phyloP scores from a whole-genome alignment of 2,329 filamentous ascomycete species.

The Geosmithia flava region DNA sequence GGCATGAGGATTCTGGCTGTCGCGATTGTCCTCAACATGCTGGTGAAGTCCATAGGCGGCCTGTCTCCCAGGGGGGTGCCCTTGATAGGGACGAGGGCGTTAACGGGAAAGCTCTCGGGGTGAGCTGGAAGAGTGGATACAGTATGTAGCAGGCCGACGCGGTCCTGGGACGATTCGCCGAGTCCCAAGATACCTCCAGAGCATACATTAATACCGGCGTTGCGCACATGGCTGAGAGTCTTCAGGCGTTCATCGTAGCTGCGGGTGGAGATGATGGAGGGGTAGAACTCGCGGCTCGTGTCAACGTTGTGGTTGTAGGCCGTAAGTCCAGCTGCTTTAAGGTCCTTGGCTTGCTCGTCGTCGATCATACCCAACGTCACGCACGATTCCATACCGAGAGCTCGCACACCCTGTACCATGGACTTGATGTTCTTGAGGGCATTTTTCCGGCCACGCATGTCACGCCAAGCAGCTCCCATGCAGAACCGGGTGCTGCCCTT shows the following conservation, averaged over 20 bases:
- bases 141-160: constrained; percentile 73
- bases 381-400: constrained; percentile 79
- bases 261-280: constrained; percentile 72
- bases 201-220: constrained; percentile 83
- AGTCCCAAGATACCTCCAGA: constrained; percentile 80
- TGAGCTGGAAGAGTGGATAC: constrained; percentile 70
- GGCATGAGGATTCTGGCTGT: constrained; percentile 77
- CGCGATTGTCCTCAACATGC: constrained; percentile 70
- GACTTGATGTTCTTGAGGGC: constrained; percentile 71
- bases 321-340: constrained; percentile 74
- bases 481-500: constrained; percentile 88
- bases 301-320: constrained; percentile 95
- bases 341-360: constrained; percentile 62
- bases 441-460: constrained; percentile 85
- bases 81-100: constrained; percentile 81
- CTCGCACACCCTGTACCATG: constrained; percentile 74
- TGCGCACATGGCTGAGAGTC: constrained; percentile 67
- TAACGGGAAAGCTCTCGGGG: constrained; percentile 85
- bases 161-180: constrained; percentile 67
- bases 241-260: constrained; percentile 77
- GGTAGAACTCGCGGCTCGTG: constrained; percentile 81
- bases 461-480: constrained; percentile 89
- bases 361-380: constrained; percentile 95
- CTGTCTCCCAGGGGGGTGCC: constrained; percentile 74
- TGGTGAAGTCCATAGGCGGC: constrained; percentile 62